Evolutionary conservation across 2,329 filamentous ascomycete genomes (phyloP).

Genomic region (Pseudocercospora musae): DNA sequence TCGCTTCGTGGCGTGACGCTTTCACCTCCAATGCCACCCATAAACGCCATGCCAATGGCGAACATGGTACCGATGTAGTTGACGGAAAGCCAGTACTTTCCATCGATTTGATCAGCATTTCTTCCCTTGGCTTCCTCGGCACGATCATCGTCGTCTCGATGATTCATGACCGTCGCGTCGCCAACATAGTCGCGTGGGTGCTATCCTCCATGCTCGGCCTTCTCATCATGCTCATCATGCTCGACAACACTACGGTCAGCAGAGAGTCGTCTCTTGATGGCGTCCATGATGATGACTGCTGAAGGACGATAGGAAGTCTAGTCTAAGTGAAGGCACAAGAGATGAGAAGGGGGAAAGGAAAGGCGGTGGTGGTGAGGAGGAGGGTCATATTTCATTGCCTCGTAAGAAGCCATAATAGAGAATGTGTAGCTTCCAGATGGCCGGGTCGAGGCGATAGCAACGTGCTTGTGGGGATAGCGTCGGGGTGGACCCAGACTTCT

Average conservation of each 20-base stretch:
- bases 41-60: slow-evolving; percentile 25
- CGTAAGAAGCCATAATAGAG: neutral
- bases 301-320: neutral
- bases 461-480: neutral
- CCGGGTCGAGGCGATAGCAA: neutral
- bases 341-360: neutral
- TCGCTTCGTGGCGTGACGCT: neutral
- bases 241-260: neutral
- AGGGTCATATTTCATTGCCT: neutral
- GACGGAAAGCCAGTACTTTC: slow-evolving; percentile 23
- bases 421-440: neutral
- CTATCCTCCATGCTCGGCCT: neutral
- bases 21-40: slow-evolving; percentile 25
- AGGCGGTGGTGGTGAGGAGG: neutral
- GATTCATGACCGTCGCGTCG: slow-evolving; percentile 10
- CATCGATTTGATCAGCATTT: slow-evolving; percentile 21
- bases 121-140: slow-evolving; percentile 23
- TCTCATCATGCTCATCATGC: neutral
- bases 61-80: slow-evolving; percentile 26
- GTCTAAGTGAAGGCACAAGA: neutral
- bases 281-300: neutral
- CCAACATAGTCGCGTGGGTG: neutral
- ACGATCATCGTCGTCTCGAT: slow-evolving; percentile 23
- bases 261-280: neutral
- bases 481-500: neutral